Percentiles rank a stretch among this genome's conserved stretches.
Conservation (phyloP, 768 basidiomycete species). For the Mycena latifolia region DNA sequence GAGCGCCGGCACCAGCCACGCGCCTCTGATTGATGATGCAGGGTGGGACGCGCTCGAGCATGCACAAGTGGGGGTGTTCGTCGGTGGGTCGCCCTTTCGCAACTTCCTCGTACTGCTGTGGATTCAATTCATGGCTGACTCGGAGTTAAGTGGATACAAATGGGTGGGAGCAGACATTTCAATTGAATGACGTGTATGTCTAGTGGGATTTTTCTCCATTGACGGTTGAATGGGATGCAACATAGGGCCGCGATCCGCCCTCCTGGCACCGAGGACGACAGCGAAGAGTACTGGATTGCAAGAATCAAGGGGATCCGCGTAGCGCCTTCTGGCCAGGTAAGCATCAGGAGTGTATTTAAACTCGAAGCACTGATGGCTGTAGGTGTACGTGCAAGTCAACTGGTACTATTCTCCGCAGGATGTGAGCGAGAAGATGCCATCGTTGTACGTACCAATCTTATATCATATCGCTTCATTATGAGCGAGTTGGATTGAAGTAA, state of each 20-base stretch:
- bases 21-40: not conserved
- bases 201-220: not conserved
- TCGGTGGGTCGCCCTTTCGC: too few relatives aligned
- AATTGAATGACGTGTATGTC: too few relatives aligned
- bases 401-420: constrained; percentile 26
- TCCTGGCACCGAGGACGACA: not conserved
- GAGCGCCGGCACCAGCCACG: not conserved
- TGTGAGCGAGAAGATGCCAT: constrained; percentile 3
- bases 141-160: too few relatives aligned
- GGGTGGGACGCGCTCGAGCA: constrained; percentile 6
- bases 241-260: constrained; percentile 12
- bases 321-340: not conserved
- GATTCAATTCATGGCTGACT: too few relatives aligned
- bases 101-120: too few relatives aligned
- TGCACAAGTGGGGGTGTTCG: not conserved
- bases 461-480: too few relatives aligned
- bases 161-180: too few relatives aligned
- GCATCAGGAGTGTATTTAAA: too few relatives aligned
- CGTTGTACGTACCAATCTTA: constrained; percentile 7
- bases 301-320: constrained; percentile 15
- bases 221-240: too few relatives aligned
- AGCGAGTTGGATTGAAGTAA: too few relatives aligned
- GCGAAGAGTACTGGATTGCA: constrained; percentile 10
- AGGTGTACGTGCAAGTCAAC: constrained; percentile 28
- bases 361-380: too few relatives aligned